phyloP scores from a whole-genome alignment of 306 rosid genomes.

The Sphenostylis stenocarpa region DNA sequence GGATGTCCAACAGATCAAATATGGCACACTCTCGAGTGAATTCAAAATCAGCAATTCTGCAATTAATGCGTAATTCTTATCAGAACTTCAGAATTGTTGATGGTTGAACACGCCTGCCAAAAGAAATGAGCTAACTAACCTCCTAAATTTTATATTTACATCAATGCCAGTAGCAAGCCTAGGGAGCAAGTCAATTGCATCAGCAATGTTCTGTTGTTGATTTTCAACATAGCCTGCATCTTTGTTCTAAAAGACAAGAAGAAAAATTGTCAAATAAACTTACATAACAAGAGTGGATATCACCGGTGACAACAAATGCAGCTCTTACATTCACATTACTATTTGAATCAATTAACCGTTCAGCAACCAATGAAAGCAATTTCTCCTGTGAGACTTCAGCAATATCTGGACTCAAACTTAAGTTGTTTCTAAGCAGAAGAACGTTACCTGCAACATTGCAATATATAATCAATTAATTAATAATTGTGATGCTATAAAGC shows the following conservation, averaged over 20 bases:
- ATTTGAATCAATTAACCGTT: slow-evolving; percentile 84
- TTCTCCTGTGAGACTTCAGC: slow-evolving; percentile 94
- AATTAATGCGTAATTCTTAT: slow-evolving; percentile 37
- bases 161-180: slow-evolving; percentile 98
- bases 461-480: slow-evolving; percentile 5
- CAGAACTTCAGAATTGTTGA: slow-evolving; percentile 33
- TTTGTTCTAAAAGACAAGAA: slow-evolving; percentile 60
- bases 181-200: slow-evolving; percentile 97
- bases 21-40: slow-evolving; percentile 98
- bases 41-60: slow-evolving; percentile 92
- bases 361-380: slow-evolving; percentile 88
- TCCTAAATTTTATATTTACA: slow-evolving; percentile 88
- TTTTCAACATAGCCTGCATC: slow-evolving; percentile 86
- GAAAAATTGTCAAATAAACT: slow-evolving; percentile 25
- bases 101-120: slow-evolving; percentile 15
- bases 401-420: slow-evolving; percentile 76
- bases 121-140: slow-evolving; percentile 49
- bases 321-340: slow-evolving; percentile 72
- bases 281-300: slow-evolving; percentile 14
- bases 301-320: background rate
- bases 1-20: slow-evolving; percentile 95
- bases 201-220: slow-evolving; percentile 94
- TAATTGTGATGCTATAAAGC: background rate
- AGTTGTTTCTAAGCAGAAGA: slow-evolving; percentile 79
- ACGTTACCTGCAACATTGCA: slow-evolving; percentile 71